Base-by-base conservation (phyloP, 208 protist genomes). In the Wallacemonas collosoma region DNA sequence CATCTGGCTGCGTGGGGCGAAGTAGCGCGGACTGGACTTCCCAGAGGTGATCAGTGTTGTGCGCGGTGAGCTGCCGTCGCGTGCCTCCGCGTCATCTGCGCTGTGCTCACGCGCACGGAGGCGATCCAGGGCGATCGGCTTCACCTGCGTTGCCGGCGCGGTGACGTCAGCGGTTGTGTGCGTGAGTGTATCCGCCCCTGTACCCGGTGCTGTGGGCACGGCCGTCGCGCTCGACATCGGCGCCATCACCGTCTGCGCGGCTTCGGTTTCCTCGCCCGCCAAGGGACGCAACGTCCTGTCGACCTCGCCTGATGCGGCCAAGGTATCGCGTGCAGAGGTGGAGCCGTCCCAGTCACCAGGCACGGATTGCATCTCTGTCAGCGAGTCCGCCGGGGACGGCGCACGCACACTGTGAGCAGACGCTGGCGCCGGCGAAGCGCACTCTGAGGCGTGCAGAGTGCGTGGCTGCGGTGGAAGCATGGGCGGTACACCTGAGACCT, bases 11-110 rank as follows among this genome's bases (percentile, higher is more conserved):
- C 57, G 57, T 38, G 60, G 60, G 11, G 43, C 60, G 17, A 65
- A 65, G 60, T 36, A 65, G 40, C 60, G 60, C 7, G 60, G 60
- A 41, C 60, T 65, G 11, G 60, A 53, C 43, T 65, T 65, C 14
- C 43, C 60, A 3, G 60, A 65, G 7, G 17, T 15, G 36, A 26
- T 0, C 5, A 56, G 51, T 5, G 51, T n/a, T 6, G 51, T 56
- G 51, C 35, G 56, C 26, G 56, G 36, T 38, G 56, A 36, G 56
- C 56, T 62, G 9, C 51, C 14, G 51, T 56, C 14, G 14, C 12
- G 45, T 6, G 6, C 45, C 8, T 12, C 45, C 12, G 12, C 12
- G 8, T 50, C 45, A 50, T 50, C 45, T 6, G 8, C 9, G 17
- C 53, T 35, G 53, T 5, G 11, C 53, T 57, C 14, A 6, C 17